phyloP scores from a whole-genome alignment of 2,329 filamentous ascomycete species.

The Chaetomium sp. region DNA sequence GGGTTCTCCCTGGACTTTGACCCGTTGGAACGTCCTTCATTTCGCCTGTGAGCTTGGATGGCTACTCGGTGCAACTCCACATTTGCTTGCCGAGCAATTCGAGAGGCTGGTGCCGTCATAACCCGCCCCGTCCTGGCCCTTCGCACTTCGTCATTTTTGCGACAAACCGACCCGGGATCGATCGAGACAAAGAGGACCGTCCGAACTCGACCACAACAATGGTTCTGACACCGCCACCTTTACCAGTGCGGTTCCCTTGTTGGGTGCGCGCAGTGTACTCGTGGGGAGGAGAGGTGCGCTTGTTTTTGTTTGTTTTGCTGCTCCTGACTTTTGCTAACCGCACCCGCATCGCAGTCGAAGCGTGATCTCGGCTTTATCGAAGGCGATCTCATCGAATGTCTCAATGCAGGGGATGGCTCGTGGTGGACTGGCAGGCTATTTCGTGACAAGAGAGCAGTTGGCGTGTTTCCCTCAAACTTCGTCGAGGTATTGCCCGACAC shows the following conservation, averaged over 20 bases:
- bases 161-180: slow-evolving; percentile 9
- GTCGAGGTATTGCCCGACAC: slow-evolving; percentile 84
- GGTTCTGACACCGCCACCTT: slow-evolving; percentile 57
- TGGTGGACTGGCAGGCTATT: slow-evolving; percentile 97
- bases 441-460: slow-evolving; percentile 86
- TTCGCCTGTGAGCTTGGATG: slow-evolving; percentile 22
- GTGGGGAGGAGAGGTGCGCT: slow-evolving; percentile 80
- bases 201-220: slow-evolving; percentile 41
- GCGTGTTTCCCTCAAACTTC: slow-evolving; percentile 96
- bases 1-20: slow-evolving; percentile 13
- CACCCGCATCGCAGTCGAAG: slow-evolving; percentile 64
- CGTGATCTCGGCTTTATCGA: slow-evolving; percentile 95
- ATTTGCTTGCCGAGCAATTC: slow-evolving; percentile 24
- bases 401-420: slow-evolving; percentile 95
- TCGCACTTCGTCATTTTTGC: slow-evolving; percentile 3
- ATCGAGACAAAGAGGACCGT: slow-evolving; percentile 4
- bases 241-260: slow-evolving; percentile 82
- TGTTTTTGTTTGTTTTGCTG: slow-evolving; percentile 19
- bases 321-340: slow-evolving; percentile 27
- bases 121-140: neutral
- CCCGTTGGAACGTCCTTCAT: neutral
- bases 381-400: slow-evolving; percentile 94
- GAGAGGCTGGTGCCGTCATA: slow-evolving; percentile 26
- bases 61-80: slow-evolving; percentile 24
- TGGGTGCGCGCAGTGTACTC: slow-evolving; percentile 92